These are phyloP conservation scores for Neurospora sp. DNA, from an alignment of 2,329 filamentous ascomycete species.

Conservation along the genomic window DNA sequence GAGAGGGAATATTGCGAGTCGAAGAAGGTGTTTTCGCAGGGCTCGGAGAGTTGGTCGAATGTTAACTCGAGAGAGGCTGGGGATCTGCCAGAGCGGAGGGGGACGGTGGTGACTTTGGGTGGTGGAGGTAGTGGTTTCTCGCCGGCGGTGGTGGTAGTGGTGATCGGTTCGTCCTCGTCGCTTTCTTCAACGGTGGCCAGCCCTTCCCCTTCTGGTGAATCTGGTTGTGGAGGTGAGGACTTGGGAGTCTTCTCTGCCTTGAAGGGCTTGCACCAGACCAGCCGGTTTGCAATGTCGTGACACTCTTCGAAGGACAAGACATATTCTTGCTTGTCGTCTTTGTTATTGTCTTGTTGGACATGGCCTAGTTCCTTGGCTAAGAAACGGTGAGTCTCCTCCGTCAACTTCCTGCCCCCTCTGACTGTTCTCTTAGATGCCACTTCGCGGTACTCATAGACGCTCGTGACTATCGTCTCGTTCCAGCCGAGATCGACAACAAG, in stretches of 20 bases:
- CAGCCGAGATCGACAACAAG: slow-evolving; percentile 86
- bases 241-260: slow-evolving; percentile 18
- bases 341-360: slow-evolving; percentile 16
- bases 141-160: neutral
- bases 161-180: slow-evolving; percentile 35
- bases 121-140: neutral
- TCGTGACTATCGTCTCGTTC: slow-evolving; percentile 78
- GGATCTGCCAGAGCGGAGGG: slow-evolving; percentile 35
- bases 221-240: slow-evolving; percentile 13
- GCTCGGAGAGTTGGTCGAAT: slow-evolving; percentile 60
- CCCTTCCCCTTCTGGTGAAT: slow-evolving; percentile 20
- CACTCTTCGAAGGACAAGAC: slow-evolving; percentile 64
- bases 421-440: slow-evolving; percentile 60
- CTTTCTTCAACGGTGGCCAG: slow-evolving; percentile 47
- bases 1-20: slow-evolving; percentile 37
- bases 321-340: slow-evolving; percentile 21
- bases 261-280: slow-evolving; percentile 63
- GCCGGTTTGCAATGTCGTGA: slow-evolving; percentile 65
- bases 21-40: slow-evolving; percentile 69
- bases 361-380: slow-evolving; percentile 36
- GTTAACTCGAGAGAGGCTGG: slow-evolving; percentile 52
- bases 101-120: slow-evolving; percentile 26
- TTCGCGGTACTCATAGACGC: slow-evolving; percentile 84
- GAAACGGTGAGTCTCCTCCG: slow-evolving; percentile 57
- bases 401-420: slow-evolving; percentile 63